A percentile compares a stretch with the other conserved stretches of the same genome.
Conservation (phyloP, 2,329 filamentous ascomycete species). For the Paraconiothyrium brasiliense region DNA sequence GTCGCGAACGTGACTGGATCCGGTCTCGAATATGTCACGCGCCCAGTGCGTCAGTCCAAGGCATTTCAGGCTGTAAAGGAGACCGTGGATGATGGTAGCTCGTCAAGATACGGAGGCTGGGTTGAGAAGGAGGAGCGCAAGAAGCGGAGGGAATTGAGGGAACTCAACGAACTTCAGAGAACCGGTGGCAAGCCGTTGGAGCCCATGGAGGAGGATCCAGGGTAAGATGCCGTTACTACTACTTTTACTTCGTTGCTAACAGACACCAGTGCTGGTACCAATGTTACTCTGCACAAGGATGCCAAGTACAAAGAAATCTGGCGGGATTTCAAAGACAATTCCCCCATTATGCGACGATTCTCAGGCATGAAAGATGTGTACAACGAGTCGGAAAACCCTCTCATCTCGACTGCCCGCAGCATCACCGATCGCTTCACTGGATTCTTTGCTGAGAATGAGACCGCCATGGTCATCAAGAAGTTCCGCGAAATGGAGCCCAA, state of each 20-base stretch:
- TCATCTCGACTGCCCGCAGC: constrained; percentile 90
- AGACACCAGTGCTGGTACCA: constrained; percentile 80
- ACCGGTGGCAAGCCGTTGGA: constrained; percentile 52
- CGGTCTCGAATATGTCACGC: constrained; percentile 91
- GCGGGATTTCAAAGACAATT: constrained; percentile 92
- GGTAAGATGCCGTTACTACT: constrained; percentile 68
- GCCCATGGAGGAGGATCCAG: constrained; percentile 80
- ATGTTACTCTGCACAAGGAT: constrained; percentile 95
- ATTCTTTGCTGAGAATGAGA: constrained; percentile 99
- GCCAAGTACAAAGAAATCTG: constrained; percentile 98
- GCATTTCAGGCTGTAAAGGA: constrained; percentile 93
- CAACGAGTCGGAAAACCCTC: constrained; percentile 95
- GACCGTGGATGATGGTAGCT: constrained; percentile 96
- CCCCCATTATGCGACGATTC: constrained; percentile 85
- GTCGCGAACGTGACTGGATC: constrained; percentile 86
- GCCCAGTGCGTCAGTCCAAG: constrained; percentile 92
- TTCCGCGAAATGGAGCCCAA: constrained; percentile 94
- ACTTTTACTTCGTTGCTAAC: constrained; percentile 22
- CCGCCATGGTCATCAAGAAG: constrained; percentile 96
- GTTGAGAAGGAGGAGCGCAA: constrained; percentile 93
- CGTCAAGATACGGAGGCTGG: constrained; percentile 95
- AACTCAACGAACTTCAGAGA: constrained; percentile 67
- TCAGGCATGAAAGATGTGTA: constrained; percentile 88
- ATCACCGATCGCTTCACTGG: constrained; percentile 93
- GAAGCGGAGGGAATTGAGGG: constrained; percentile 77